A percentile compares a stretch with the other conserved stretches of the same genome.
Evolutionary conservation across 1,284 basidiomycete genomes (phyloP).

Genomic region (Moniliella sp.): DNA sequence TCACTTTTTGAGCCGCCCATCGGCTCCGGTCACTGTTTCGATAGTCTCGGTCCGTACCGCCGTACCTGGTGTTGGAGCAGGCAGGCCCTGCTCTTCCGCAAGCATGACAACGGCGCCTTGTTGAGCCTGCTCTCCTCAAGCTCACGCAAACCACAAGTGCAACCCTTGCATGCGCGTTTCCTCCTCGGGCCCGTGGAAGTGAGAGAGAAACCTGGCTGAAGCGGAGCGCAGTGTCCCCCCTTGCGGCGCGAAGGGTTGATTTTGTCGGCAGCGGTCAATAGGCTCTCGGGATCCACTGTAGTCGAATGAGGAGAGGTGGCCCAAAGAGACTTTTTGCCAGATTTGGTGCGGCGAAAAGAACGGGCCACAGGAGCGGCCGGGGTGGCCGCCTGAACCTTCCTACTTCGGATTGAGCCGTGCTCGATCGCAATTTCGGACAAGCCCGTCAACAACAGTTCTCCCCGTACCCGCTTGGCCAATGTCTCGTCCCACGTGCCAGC

Average conservation of each 20-base stretch:
- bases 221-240: conserved; percentile 18
- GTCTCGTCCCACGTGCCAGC: neutral
- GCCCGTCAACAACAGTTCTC: neutral
- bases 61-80: no score
- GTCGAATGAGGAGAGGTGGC: conserved; percentile 14
- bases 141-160: conserved; percentile 31
- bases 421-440: no score
- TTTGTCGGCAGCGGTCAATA: conserved; percentile 15
- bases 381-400: no score
- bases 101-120: no score
- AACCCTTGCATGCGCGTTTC: conserved; percentile 32
- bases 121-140: conserved; percentile 25
- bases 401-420: no score
- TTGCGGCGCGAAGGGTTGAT: conserved; percentile 13
- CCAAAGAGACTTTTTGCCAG: conserved; percentile 17
- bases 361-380: no score
- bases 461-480: neutral
- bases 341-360: no score
- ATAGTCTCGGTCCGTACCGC: neutral
- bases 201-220: conserved; percentile 5
- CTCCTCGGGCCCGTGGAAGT: conserved; percentile 10
- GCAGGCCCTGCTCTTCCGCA: no score
- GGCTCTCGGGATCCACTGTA: conserved; percentile 18
- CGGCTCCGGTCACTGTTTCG: conserved; percentile 21
- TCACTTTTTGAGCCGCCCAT: conserved; percentile 26